Conservation (phyloP, 306 rosid species). For the Gastrolobium villosum region DNA sequence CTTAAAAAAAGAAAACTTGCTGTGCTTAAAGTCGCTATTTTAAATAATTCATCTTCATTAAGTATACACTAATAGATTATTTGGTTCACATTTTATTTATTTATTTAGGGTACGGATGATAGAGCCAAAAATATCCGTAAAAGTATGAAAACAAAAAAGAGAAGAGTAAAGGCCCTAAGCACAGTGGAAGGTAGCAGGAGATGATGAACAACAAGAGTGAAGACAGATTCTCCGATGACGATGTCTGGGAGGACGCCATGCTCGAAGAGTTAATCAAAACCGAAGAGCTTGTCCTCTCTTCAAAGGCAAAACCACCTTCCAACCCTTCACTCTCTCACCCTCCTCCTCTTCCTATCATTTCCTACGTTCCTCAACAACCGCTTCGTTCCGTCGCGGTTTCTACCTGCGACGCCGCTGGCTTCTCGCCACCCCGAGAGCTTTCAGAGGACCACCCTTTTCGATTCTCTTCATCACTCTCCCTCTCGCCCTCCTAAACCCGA, state of each 20-base stretch:
- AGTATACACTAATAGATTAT: no score
- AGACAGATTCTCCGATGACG: conserved; percentile 55
- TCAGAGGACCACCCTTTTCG: conserved; percentile 54
- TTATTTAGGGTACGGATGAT: no score
- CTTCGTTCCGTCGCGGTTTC: conserved; percentile 25
- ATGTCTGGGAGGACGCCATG: conserved; percentile 68
- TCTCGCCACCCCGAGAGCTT: conserved; percentile 90
- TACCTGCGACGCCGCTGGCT: conserved; percentile 5
- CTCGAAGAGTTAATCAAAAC: conserved; percentile 59
- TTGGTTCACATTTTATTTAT: no score
- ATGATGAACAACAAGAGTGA: conserved; percentile 49
- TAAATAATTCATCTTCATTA: no score
- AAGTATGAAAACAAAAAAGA: no score
- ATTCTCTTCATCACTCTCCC: conserved; percentile 43
- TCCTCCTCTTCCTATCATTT: conserved; percentile 11
- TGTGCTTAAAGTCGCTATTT: no score
- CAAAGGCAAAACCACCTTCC: conserved; percentile 44
- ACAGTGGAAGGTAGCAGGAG: background rate
- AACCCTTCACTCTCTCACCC: conserved; percentile 8
- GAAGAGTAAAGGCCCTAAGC: no score
- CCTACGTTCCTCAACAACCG: conserved; percentile 38
- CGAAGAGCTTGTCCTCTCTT: conserved; percentile 58
- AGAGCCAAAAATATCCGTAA: no score
- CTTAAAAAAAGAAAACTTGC: no score
- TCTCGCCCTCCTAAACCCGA: conserved; percentile 1